Percentiles rank a stretch among this genome's conserved stretches.
Evolutionary conservation across 169 alveolate genomes (phyloP).

Genomic region (Cryptosporidium parvum): DNA sequence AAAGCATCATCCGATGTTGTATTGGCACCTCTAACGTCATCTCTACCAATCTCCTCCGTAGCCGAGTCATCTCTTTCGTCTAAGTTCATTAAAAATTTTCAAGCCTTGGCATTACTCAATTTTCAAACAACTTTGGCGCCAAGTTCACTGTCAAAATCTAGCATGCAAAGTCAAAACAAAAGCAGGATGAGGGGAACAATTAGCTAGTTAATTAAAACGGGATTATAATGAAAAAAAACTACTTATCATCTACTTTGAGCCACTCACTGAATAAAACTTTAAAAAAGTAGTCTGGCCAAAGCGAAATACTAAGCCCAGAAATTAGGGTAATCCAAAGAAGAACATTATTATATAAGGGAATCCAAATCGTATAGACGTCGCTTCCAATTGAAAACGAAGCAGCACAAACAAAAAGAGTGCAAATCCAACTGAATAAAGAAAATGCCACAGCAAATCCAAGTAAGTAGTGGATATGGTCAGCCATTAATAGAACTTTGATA

Average conservation of each 20-base stretch:
- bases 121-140: conserved; percentile 3
- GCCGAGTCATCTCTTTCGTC: not conserved
- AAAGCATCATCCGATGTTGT: conserved; percentile 78
- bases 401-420: conserved; percentile 60
- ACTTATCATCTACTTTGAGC: conserved; percentile 27
- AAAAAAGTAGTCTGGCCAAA: conserved; percentile 72
- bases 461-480: conserved; percentile 69
- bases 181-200: not conserved
- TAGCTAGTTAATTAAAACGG: conserved; percentile 10
- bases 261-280: conserved; percentile 24
- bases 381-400: conserved; percentile 66
- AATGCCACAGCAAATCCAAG: conserved; percentile 60
- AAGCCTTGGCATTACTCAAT: not conserved
- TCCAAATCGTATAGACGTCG: conserved; percentile 68
- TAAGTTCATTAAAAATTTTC: not conserved
- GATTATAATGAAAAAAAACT: conserved; percentile 2
- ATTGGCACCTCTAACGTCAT: not conserved
- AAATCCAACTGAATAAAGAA: conserved; percentile 62
- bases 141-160: not conserved
- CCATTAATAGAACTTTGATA: conserved; percentile 81
- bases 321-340: conserved; percentile 54
- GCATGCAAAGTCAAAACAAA: not conserved
- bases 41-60: not conserved
- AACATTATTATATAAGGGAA: conserved; percentile 55
- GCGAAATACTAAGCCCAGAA: conserved; percentile 59